Percentiles rank a stretch among this genome's conserved stretches.
These are phyloP conservation scores for Suillus decipiens DNA, from an alignment of 768 basidiomycete species.

Conservation along the genomic window DNA sequence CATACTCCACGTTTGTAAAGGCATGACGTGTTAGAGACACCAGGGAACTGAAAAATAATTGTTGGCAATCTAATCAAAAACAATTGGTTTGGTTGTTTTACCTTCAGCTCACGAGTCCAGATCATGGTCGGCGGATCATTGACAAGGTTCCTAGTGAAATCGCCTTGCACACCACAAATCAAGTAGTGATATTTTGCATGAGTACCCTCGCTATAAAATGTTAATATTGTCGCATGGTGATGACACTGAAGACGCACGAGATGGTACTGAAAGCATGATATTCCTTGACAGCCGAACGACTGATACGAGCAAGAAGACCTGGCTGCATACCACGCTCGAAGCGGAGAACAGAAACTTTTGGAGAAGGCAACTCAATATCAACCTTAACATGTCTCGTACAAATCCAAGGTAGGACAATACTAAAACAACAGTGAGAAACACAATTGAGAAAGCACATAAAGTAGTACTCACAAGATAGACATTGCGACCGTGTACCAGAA, in stretches of 20 bases:
- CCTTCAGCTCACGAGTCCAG: constrained; percentile 84
- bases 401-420: constrained; percentile 74
- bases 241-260: constrained; percentile 47
- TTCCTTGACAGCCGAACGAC: constrained; percentile 73
- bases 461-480: constrained; percentile 62
- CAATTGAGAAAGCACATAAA: neutral
- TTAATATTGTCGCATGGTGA: constrained; percentile 10
- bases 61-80: neutral
- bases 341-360: constrained; percentile 76
- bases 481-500: constrained; percentile 78
- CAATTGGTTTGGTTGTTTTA: constrained; percentile 26
- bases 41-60: constrained; percentile 54
- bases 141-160: constrained; percentile 76
- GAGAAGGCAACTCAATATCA: constrained; percentile 79
- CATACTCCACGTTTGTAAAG: constrained; percentile 81
- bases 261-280: constrained; percentile 83
- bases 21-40: constrained; percentile 77
- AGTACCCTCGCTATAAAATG: constrained; percentile 56
- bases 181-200: constrained; percentile 79
- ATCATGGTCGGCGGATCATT: constrained; percentile 65
- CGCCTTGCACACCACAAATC: constrained; percentile 81
- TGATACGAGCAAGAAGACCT: constrained; percentile 72
- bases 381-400: constrained; percentile 72
- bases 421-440: constrained; percentile 29
- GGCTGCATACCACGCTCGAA: constrained; percentile 87